Evolutionary conservation across 306 rosid genomes (phyloP), one percentile per base, ranked within the genome.

Genomic region (Rosa lucieae): DNA sequence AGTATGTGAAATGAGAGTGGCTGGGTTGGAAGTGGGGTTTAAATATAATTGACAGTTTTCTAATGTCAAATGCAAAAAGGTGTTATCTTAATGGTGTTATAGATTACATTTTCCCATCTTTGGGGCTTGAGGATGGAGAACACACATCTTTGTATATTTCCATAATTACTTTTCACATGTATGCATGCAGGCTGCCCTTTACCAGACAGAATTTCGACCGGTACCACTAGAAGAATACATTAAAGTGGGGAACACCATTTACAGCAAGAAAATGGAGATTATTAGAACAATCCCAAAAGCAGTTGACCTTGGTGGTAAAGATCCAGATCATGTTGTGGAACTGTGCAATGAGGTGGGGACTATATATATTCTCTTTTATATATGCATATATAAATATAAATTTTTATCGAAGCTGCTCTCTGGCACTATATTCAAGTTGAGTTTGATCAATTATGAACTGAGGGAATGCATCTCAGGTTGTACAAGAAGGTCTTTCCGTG

Each of bases 261-360:
- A 95, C 79, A 84, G 87, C 91, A 95, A 89, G 83, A 88, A 80
- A 61, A 82, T 95, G 99, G 98, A 89, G 55, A 86, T 92, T 80
- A 85, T 84, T 63, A 83, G 95, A 85, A 95, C 92, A 80, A 85
- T 95, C 74, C 84, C 89, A 53, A 92, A 86, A 85, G 85, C 85
- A 43, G 86, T 93, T 80, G 89, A 91, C 79, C 92, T 95, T 85
- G 91, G 90, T 70, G 97, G 99, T 79, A 95, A 85, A 84, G 99
- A 92, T 92, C 99, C 99, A 65, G 99, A 95, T 83, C 99, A 95
- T 85, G 89, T 95, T 80, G 97, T 90, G 80, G 98, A 91, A 82
- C 89, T 95, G 76, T 95, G 99, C 85, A 92, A 95, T 80, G 99
- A 95, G 93, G 99, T 94, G 35, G 65, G 80, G 77, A 81, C 47